Evolutionary conservation across 192 early-diverging fungal genomes (phyloP).

Genomic region (Diversispora epigaea): DNA sequence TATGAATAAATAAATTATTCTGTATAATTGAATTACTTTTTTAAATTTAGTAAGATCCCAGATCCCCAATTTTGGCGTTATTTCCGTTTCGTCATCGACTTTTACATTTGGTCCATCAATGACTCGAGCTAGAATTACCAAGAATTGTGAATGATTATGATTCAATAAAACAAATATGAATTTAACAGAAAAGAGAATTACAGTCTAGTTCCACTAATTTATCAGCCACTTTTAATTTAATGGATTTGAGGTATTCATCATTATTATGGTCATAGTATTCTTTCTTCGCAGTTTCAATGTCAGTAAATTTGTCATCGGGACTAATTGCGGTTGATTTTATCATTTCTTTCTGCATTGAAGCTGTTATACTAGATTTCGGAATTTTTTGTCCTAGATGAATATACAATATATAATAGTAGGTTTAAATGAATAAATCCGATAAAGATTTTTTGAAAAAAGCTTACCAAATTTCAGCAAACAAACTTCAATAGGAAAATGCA

Average conservation of each 20-base stretch:
- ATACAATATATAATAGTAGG: not conserved
- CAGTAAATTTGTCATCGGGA: not conserved
- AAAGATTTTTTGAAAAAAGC: slow-evolving; percentile 20
- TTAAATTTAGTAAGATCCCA: not conserved
- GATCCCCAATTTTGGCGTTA: not conserved
- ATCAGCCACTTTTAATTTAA: not conserved
- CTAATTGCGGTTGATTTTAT: not conserved
- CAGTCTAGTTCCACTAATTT: not conserved
- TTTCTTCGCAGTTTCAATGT: not conserved
- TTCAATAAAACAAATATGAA: not conserved
- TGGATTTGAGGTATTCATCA: not conserved
- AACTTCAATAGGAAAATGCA: slow-evolving; percentile 83
- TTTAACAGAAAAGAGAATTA: not conserved
- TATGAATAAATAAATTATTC: too few species aligned
- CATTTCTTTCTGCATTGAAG: not conserved
- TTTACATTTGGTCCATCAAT: not conserved
- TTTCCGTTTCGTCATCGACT: not conserved
- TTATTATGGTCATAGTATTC: not conserved
- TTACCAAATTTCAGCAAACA: slow-evolving; percentile 81
- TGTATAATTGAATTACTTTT: not conserved
- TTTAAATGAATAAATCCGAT: not conserved
- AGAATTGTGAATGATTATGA: not conserved
- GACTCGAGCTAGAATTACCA: not conserved
- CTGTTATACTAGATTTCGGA: not conserved
- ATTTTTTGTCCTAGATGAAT: not conserved